phyloP scores from a whole-genome alignment of 257 asterid species.

The Solanum chilense region DNA sequence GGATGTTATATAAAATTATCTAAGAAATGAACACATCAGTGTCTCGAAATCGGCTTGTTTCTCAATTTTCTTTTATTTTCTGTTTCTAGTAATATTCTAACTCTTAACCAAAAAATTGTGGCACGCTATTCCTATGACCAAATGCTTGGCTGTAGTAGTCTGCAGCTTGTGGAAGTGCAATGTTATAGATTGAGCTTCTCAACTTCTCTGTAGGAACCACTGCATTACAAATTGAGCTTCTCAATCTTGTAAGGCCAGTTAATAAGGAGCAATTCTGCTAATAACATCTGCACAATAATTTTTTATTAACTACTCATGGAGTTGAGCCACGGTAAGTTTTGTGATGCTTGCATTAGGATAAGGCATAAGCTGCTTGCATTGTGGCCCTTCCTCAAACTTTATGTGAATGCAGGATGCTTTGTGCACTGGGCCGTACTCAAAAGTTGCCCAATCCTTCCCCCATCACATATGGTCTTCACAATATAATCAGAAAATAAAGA shows the following conservation, averaged over 20 bases:
- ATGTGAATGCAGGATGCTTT: not conserved
- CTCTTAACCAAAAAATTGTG: not conserved
- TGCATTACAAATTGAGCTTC: not conserved
- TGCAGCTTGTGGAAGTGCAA: not conserved
- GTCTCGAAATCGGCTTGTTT: not conserved
- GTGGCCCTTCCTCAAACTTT: not conserved
- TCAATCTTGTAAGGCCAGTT: not conserved
- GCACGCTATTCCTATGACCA: not conserved
- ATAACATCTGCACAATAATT: not conserved
- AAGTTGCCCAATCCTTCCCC: not conserved
- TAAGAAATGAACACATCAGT: conserved; percentile 8
- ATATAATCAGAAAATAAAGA: not conserved
- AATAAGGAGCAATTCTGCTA: not conserved
- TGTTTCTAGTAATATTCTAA: not conserved
- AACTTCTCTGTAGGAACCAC: not conserved
- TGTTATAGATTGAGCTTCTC: not conserved
- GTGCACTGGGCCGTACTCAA: not conserved
- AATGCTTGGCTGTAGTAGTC: not conserved
- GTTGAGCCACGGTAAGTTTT: not conserved
- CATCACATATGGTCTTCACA: not conserved
- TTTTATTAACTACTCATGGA: not conserved
- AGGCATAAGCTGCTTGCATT: not conserved
- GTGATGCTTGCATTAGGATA: not conserved
- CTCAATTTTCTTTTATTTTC: not conserved
- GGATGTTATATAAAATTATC: conserved; percentile 11